A percentile compares a stretch with the other conserved stretches of the same genome.
These are phyloP conservation scores for Zymoseptoria crescenta DNA, from an alignment of 2,329 filamentous ascomycete genomes.

Conservation along the genomic window DNA sequence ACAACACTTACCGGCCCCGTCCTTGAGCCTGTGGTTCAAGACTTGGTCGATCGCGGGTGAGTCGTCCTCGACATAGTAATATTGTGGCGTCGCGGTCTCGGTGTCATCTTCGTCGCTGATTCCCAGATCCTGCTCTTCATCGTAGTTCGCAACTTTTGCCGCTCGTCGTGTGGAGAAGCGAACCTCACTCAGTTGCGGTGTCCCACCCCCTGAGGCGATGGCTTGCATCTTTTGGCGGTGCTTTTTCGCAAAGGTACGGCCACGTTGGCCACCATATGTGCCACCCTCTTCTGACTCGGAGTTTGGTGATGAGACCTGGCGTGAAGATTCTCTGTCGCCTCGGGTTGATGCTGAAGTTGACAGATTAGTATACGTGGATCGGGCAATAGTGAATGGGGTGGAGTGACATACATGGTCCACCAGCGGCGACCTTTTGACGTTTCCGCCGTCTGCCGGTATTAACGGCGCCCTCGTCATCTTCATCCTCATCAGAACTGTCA, in stretches of 20 bases:
- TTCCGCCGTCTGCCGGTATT: constrained; percentile 53
- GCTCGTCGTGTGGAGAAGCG: constrained; percentile 85
- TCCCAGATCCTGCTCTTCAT: constrained; percentile 56
- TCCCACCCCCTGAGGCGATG: constrained; percentile 48
- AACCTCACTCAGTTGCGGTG: constrained; percentile 66
- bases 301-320: constrained; percentile 49
- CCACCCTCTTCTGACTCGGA: constrained; percentile 49
- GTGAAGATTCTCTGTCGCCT: constrained; percentile 17
- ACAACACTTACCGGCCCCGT: constrained; percentile 42
- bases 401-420: constrained; percentile 49
- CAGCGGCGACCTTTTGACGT: constrained; percentile 60
- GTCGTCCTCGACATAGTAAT: constrained; percentile 66
- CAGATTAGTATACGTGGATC: constrained; percentile 22
- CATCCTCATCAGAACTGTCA: constrained; percentile 54
- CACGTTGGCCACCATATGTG: constrained; percentile 70
- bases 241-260: constrained; percentile 61
- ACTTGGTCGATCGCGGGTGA: constrained; percentile 85
- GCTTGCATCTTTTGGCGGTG: constrained; percentile 61
- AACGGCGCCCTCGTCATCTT: constrained; percentile 65
- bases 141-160: constrained; percentile 63
- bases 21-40: constrained; percentile 73
- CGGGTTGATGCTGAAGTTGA: constrained; percentile 22
- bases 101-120: constrained; percentile 54
- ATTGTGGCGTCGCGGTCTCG: constrained; percentile 59
- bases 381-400: constrained; percentile 32